Percentiles rank a stretch among this genome's conserved stretches.
These are phyloP conservation scores for Ormosia emarginata DNA, from an alignment of 306 rosid species.

Conservation along the genomic window DNA sequence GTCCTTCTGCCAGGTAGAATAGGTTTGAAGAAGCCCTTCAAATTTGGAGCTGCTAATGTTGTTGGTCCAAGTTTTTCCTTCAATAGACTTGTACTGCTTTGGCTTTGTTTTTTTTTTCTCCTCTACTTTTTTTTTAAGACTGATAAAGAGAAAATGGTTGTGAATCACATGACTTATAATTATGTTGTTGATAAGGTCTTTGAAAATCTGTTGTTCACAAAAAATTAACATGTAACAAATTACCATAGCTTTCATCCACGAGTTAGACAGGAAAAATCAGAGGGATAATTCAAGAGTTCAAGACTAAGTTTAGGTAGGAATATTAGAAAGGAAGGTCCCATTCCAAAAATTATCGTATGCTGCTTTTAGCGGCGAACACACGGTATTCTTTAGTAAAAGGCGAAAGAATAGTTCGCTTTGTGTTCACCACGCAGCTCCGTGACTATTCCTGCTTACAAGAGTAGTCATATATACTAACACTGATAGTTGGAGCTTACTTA, in stretches of 20 bases:
- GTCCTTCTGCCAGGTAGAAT: not conserved
- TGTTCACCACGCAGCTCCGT: conserved; percentile 31
- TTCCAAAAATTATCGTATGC: conserved; percentile 24
- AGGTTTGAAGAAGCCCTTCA: conserved; percentile 27
- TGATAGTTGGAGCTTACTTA: no score
- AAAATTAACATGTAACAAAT: no score
- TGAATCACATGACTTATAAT: no score
- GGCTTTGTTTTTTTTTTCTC: no score
- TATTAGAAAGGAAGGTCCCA: not conserved
- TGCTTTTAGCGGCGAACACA: not conserved
- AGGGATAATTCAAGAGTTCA: no score
- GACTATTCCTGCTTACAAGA: fast-evolving
- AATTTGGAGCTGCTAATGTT: conserved; percentile 28
- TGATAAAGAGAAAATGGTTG: no score
- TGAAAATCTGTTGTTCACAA: no score
- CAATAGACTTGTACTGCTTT: not conserved
- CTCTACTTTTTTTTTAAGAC: no score
- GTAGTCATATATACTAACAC: no score
- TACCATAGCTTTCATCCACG: no score
- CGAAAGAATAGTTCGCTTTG: conserved; percentile 66
- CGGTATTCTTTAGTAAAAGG: conserved; percentile 68
- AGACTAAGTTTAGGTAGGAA: not conserved
- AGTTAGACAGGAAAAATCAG: no score
- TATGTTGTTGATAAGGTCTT: no score
- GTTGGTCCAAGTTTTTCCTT: not conserved